Evolutionary conservation across 306 rosid genomes (phyloP), one percentile per base, ranked within the genome.

Genomic region (Lithocarpus polystachyus): DNA sequence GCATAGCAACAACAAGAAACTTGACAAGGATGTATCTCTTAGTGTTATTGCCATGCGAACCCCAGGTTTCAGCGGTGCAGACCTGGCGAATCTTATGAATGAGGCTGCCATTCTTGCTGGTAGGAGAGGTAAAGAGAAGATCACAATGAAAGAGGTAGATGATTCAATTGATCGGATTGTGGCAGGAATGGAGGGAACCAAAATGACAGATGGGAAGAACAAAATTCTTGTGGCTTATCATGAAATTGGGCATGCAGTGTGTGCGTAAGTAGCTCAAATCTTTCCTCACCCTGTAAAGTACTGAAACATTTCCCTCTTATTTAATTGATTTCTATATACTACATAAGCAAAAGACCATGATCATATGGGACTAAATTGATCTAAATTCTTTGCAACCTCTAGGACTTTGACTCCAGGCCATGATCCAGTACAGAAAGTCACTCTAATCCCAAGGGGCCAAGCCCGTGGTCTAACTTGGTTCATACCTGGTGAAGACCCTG

Each of bases 61-160:
- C 43, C 86, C 93, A 0, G 93, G 97, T 7, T 92, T 92, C 76
- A 88, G 95, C 1, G 95, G 93, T 55, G 95, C 92, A 20, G 95
- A 92, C 84, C 85, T 90, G 0, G 93, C 97, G 20, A 92, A 92
- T 86, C 92, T 92, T 65, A 84, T 92, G 89, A 90, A 92, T 52
- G 97, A 92, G 85, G 93, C 95, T 1, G 95, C 95, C 56, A 92
- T 92, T 84, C 90, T 92, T 72, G 92, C 95, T n/a, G 91, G 93
- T 15, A 87, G 97, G 43, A 83, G 95, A 62, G 91, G 90, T 26
- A 90, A 85, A 77, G 82, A 75, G 57, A 80, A 73, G 79, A 89
- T 90, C 83, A 87, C 90, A 48, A 76, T 80, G 83, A 77, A 83
- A 71, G 97, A 92, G 79, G 76, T 90, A 19, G 91, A 90, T 56